Base-by-base conservation (phyloP, 768 basidiomycete species). In the Tulasnella sp. region DNA sequence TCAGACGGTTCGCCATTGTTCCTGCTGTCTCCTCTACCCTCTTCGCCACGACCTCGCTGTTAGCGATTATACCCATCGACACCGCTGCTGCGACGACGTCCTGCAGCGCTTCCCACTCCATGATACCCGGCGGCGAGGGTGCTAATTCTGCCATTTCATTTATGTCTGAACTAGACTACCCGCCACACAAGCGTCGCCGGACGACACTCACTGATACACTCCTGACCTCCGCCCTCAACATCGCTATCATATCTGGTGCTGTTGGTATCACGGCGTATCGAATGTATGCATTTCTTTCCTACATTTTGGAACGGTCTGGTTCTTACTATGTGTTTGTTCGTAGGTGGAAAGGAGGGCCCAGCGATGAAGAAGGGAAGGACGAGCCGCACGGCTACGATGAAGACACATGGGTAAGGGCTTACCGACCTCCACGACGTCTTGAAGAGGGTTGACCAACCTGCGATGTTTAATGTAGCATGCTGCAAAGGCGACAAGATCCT, bases 261-360 rank as follows among this genome's bases (percentile, higher is more conserved):
- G 92, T 94, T 67, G 92, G 92, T 73, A 84, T 93, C 74, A 92
- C 91, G 62, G 90, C 92, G 47, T 94, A 92, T 81, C 86, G 90
- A 80, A 82, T 94, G 92, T 93, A 79, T 82, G 90, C 39, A 0
- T 16, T 36, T 4, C 22, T 66, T 41, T 22, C 39, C 67, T 41
- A 41, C 16, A 42, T 44, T 22, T 67, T 11, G 67, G 5, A 16
- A 29, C 36, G 29, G n/a, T 5, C n/a, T 42, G 37, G 11, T 41
- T 67, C 16, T 41, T 35, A 34, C 69, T 70, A 4, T 44, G 65
- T 47, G n/a, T 35, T 26, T 65, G 52, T 11, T 36, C 22, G 72
- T 22, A 92, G 91, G 79, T 92, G 92, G 92, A 84, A 89, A 29
- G 52, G 52, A 12, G 52, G 32, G 22, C 52, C 52, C 85, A 82